Evolutionary conservation across 768 basidiomycete species (phyloP), one percentile per base, ranked within the genome.

Genomic region (Termitomyces bulborhizus): DNA sequence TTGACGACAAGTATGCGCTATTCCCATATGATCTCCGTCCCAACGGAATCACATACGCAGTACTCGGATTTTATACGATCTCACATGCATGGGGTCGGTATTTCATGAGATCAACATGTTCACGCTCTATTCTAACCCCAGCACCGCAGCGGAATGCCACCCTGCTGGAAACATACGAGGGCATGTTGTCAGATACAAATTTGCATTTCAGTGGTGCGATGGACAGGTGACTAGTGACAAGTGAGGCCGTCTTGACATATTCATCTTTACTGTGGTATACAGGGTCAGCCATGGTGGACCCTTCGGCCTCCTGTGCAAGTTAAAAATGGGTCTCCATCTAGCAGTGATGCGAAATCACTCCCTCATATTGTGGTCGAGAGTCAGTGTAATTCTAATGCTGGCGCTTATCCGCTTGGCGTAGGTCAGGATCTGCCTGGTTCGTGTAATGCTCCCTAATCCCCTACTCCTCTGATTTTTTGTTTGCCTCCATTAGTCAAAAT

Each of bases 191-290:
- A 75, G 90, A 6, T 89, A 82, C 65, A 93, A 92, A 65, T 91
- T 93, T 62, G 84, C 85, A 4, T 93, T 93, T 60, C 85, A 86
- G 60, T 93, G 90, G 89, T 89, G 88, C 59, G 79, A 84, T 57
- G 78, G 75, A 42, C 90, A 92, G 71, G 88, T 51, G 62, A 21
- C 37, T 47, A 21, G 13, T 31, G 31, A 37, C 26, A 43, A 43
- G 51, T 31, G 29, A 42, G 42, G 6, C 18, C 7, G 36, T 3
- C 4, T 6, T 40, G 4, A 3, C 27, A 39, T 39, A 52, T 27
- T 32, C 8, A 32, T 9, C 8, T 32, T 32, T 13, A 37, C 34
- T 16, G 18, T 46, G 43, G 11, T 24, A 3, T 18, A 4, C 26
- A 79, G 78, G 78, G 76, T 11, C 61, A 67, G 21, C 78, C 78